Base-by-base conservation (phyloP, 129 eudicot species). In the Scalesia atractyloides region DNA sequence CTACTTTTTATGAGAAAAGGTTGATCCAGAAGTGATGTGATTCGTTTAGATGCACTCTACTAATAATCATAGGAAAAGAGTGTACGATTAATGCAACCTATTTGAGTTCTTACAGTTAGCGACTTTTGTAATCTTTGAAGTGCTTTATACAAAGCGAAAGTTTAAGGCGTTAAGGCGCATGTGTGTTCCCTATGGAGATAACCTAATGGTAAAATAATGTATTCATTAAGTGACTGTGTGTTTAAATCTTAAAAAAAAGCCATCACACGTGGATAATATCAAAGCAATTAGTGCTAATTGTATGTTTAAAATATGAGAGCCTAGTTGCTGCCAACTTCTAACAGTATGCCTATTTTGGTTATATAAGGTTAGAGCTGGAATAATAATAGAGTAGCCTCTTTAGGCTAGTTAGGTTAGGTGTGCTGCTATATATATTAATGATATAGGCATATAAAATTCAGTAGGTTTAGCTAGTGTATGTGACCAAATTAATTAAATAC, bases 301-400 rank as follows among this genome's bases (percentile, higher is more conserved):
- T 51, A 46, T 15, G 79, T 48, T 77, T 60, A 37, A 70, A 79
- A 73, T 12, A 79, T 50, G 44, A 43, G 70, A 59, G 70, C 75
- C 70, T 66, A 68, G 71, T 41, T 59, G 37, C 50, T 58, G 79
- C 75, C 79, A 66, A 73, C 74, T 56, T 73, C 70, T 69, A 72
- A 69, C 70, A 73, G 75, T 58, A 30, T 67, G 79, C 79, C 83
- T 79, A 80, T 80, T 73, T 80, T 80, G 63, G 79, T 79, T 79
- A 73, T 79, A 79, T 73, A 79, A 79, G 79, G 79, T 72, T 72
- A 78, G 74, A 47, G 74, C 61, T 79, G 64, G 79, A 78, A 63
- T 73, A 64, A 70, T 70, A 18, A 6, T 78, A 70, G 77, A 63
- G 58, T 60, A 70, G 50, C 65, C 68, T 58, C 52, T 36, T 63